Base-by-base conservation (phyloP, 2,329 filamentous ascomycete genomes). In the Dactylellina sp. region DNA sequence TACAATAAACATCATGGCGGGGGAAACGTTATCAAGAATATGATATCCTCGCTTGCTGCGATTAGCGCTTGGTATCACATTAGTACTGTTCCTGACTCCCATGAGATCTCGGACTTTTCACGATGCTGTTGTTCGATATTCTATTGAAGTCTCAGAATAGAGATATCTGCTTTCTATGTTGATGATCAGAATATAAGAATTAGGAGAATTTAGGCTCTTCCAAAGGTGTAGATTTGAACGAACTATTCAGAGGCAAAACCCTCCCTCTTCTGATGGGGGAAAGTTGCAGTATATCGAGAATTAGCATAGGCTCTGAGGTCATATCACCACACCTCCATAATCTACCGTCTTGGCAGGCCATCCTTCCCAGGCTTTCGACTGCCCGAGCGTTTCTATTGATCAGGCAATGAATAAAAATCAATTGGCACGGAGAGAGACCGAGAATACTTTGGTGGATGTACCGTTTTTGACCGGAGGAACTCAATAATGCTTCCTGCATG, bases 331-430 rank as follows among this genome's bases (percentile, higher is more conserved):
- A 42, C 47, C 42, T 47, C 42, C 55, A 24, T 20, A 55, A 59
- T 60, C 64, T 70, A 61, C 65, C 57, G 57, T 39, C 57, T 62
- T 62, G 56, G 49, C 64, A 56, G 25, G 12, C 7, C 9, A n/a
- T n/a, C n/a, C n/a, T n/a, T n/a, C n/a, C n/a, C n/a, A n/a, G n/a
- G n/a, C n/a, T n/a, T n/a, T n/a, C 28, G 28, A 32, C 28, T n/a
- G n/a, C n/a, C n/a, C n/a, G n/a, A n/a, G n/a, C n/a, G n/a, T n/a
- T n/a, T n/a, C n/a, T n/a, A n/a, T n/a, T n/a, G n/a, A n/a, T n/a
- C n/a, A n/a, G n/a, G n/a, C n/a, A n/a, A n/a, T n/a, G n/a, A n/a
- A n/a, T n/a, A n/a, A n/a, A n/a, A n/a, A n/a, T n/a, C 12, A 35
- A 35, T 35, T 14, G 9, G 37, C 55, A 39, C 55, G 55, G 55